Evolutionary conservation across 2,329 filamentous ascomycete species (phyloP), one percentile per base, ranked within the genome.

Genomic region (Colletotrichum neosansevieriae): DNA sequence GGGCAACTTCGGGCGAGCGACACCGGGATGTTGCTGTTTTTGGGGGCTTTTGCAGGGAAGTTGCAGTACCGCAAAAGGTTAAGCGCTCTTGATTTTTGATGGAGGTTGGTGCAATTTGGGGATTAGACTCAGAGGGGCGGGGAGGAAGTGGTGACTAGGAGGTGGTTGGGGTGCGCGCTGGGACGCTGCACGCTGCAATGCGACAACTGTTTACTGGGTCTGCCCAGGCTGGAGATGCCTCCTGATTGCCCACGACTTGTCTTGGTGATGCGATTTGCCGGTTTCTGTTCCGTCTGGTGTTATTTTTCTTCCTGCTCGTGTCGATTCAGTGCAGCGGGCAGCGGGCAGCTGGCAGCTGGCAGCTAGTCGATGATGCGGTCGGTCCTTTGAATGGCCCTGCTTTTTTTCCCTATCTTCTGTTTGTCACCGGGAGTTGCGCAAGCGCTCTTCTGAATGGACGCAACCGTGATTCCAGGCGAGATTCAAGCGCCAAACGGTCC

Each of bases 1-100:
- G 56, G 47, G 21, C 47, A 49, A 68, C 54, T 68, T 68, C 53
- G 61, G 65, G 66, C 66, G 66, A 69, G 66, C 56, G 66, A 69
- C 66, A 34, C 66, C 34, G 32, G 66, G 66, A 69, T 69, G 49
- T 38, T 69, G 54, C 56, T 36, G 15, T 32, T 24, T 56, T 66
- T 38, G 50, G 50, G 63, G 50, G 47, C 19, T 47, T 54, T 45
- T 68, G 47, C 59, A 63, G 51, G 65, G 60, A 40, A 54, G 32
- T 32, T 12, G 24, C 34, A 29, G 6, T 29, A 17, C 54, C 61
- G 42, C 34, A 66, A 66, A 11, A 32, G 42, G 66, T 36, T 56
- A 59, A 69, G 66, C 61, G 54, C 40, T 40, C 19, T 67, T 58
- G 38, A 24, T 6, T n/a, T 57, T 42, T 44, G 45, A 67, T 51